Evolutionary conservation across 257 asterid species (phyloP).

Genomic region (Nicotiana obtusifolia): DNA sequence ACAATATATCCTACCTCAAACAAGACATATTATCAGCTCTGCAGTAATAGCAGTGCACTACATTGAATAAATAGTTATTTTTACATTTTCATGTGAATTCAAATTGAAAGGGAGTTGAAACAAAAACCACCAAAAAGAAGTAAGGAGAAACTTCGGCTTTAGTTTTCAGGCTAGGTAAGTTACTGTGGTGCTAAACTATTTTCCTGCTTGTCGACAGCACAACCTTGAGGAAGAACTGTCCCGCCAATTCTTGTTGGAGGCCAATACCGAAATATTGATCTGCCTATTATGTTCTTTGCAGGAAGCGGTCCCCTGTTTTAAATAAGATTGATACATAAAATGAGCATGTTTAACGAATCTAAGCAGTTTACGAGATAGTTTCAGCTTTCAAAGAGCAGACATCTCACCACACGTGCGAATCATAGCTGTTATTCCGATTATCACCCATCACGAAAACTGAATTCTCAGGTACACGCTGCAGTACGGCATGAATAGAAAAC

Average conservation of each 20-base stretch:
- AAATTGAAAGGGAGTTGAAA: too few species aligned
- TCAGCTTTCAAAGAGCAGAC: not conserved
- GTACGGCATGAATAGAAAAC: not conserved
- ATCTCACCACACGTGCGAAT: conserved; percentile 20
- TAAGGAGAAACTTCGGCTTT: not conserved
- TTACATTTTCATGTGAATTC: not conserved
- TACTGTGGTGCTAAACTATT: not conserved
- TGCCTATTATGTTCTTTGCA: conserved; percentile 9
- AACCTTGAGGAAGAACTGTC: conserved; percentile 57
- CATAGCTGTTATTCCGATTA: conserved; percentile 23
- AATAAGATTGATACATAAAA: not conserved
- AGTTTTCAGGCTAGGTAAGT: not conserved
- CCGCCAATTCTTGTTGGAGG: conserved; percentile 54
- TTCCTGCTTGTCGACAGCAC: conserved; percentile 40
- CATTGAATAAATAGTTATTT: not conserved
- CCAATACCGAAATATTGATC: conserved; percentile 18
- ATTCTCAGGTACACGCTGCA: conserved; percentile 18
- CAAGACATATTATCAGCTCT: not conserved
- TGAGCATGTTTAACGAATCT: not conserved
- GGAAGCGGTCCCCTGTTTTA: conserved; percentile 12
- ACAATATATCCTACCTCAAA: not conserved
- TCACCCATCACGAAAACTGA: conserved; percentile 22
- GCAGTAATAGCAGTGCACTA: not conserved
- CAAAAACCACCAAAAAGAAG: not conserved
- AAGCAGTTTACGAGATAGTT: not conserved